phyloP scores from a whole-genome alignment of 2,329 filamentous ascomycete genomes.

The Fusarium continuum region DNA sequence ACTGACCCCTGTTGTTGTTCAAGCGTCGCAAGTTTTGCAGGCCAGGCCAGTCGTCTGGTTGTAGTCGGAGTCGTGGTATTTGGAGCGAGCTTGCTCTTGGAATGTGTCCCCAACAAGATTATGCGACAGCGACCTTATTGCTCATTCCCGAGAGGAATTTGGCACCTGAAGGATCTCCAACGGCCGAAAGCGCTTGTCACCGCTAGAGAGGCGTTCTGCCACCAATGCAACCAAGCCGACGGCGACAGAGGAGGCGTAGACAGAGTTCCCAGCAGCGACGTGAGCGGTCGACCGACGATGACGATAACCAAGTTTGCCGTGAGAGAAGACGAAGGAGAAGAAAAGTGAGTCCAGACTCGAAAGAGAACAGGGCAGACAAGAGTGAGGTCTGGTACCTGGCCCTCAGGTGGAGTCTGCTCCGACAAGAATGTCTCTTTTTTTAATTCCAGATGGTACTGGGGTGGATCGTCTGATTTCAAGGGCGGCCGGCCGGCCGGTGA shows the following conservation, averaged over 20 bases:
- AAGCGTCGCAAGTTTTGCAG: conserved; percentile 26
- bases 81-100: conserved; percentile 22
- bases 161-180: conserved; percentile 20
- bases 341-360: conserved; percentile 14
- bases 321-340: conserved; percentile 6
- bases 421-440: conserved; percentile 28
- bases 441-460: conserved; percentile 27
- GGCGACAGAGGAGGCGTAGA: conserved; percentile 15
- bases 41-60: neutral
- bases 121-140: conserved; percentile 36
- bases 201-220: conserved; percentile 17
- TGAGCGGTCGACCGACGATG: conserved; percentile 6
- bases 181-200: conserved; percentile 15
- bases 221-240: conserved; percentile 31
- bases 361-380: neutral
- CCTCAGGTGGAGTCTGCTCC: conserved; percentile 29
- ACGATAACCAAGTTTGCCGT: too few relatives aligned
- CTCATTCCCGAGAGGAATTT: conserved; percentile 40
- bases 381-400: conserved; percentile 11
- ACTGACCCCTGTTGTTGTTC: conserved; percentile 26
- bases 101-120: conserved; percentile 38
- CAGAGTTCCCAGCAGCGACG: conserved; percentile 15
- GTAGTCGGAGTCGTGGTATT: conserved; percentile 19
- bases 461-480: conserved; percentile 39
- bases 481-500: conserved; percentile 32